Conservation (phyloP, 805 yeast species). For the Danielia oregonensis region DNA sequence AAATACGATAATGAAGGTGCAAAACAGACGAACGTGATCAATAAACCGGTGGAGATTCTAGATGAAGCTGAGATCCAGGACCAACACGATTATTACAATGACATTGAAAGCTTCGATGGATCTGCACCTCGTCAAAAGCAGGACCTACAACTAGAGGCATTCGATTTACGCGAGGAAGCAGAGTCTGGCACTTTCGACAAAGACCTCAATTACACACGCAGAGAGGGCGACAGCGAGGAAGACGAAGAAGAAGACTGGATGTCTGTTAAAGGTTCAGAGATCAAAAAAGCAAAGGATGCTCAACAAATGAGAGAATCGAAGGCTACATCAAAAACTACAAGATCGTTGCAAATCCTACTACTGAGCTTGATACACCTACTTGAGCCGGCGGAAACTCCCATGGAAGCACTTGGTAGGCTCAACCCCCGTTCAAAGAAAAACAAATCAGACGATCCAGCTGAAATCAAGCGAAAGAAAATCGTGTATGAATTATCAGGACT, state of each 20-base stretch:
- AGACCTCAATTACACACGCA: conserved; percentile 54
- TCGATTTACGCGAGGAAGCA: conserved; percentile 54
- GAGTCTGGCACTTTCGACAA: conserved; percentile 59
- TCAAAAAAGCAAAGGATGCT: conserved; percentile 36
- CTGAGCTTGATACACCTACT: conserved; percentile 36
- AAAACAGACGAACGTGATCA: conserved; percentile 10
- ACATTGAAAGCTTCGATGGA: conserved; percentile 21
- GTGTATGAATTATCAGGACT: conserved; percentile 44
- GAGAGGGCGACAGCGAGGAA: conserved; percentile 28
- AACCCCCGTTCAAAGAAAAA: conserved; percentile 14
- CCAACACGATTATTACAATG: conserved; percentile 23
- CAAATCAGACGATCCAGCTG: conserved; percentile 5
- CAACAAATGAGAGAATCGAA: conserved; percentile 13
- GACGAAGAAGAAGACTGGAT: conserved; percentile 23
- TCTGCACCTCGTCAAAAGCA: conserved; percentile 26
- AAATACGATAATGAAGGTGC: conserved; percentile 14
- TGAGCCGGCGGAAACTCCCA: conserved; percentile 57
- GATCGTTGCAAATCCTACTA: conserved; percentile 13
- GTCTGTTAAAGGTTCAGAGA: conserved; percentile 11
- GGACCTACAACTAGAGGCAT: conserved; percentile 46
- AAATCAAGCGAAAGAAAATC: conserved; percentile 19
- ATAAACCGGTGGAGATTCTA: conserved; percentile 7
- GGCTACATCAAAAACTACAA: conserved; percentile 1
- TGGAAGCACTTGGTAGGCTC: conserved; percentile 49
- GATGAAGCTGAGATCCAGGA: conserved; percentile 11